Percentiles rank a stretch among this genome's conserved stretches.
Evolutionary conservation across 306 rosid species (phyloP).

Genomic region (Cicer yamashitae): DNA sequence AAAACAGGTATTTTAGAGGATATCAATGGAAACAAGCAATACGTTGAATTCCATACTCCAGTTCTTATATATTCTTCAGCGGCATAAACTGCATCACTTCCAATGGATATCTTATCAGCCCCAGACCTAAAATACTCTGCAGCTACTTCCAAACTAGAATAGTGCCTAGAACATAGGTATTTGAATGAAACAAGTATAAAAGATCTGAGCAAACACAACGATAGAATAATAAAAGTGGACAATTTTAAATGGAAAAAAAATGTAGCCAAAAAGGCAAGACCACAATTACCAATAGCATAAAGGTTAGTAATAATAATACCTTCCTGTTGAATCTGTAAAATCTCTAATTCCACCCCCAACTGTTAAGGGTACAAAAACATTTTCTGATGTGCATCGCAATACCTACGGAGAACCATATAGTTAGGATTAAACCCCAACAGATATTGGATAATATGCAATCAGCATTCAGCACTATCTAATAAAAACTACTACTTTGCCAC

Average conservation of each 20-base stretch:
- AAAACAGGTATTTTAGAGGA: conserved; percentile 16
- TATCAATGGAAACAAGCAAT: conserved; percentile 31
- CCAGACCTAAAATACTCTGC: conserved; percentile 98
- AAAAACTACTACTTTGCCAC: not conserved
- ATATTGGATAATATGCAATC: conserved; percentile 5
- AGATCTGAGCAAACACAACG: not conserved
- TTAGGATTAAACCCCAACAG: conserved; percentile 9
- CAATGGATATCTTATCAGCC: conserved; percentile 96
- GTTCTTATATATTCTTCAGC: conserved; percentile 89
- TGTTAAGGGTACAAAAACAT: conserved; percentile 95
- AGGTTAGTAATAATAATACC: conserved; percentile 59
- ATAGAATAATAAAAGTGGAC: conserved; percentile 4
- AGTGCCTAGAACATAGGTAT: conserved; percentile 60
- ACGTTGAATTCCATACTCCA: conserved; percentile 65
- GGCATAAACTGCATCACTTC: conserved; percentile 98
- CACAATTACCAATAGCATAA: conserved; percentile 30
- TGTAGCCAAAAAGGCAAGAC: conserved; percentile 13
- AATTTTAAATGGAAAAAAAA: not conserved
- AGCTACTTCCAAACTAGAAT: conserved; percentile 98
- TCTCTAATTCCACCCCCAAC: conserved; percentile 99
- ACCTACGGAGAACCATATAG: conserved; percentile 61
- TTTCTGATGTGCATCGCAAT: conserved; percentile 83
- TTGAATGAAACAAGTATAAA: conserved; percentile 2
- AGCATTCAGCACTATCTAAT: not conserved
- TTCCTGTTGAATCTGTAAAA: conserved; percentile 86